A percentile compares a stretch with the other conserved stretches of the same genome.
Evolutionary conservation across 1,284 basidiomycete species (phyloP).

Genomic region (Ceratobasidium theobromae): DNA sequence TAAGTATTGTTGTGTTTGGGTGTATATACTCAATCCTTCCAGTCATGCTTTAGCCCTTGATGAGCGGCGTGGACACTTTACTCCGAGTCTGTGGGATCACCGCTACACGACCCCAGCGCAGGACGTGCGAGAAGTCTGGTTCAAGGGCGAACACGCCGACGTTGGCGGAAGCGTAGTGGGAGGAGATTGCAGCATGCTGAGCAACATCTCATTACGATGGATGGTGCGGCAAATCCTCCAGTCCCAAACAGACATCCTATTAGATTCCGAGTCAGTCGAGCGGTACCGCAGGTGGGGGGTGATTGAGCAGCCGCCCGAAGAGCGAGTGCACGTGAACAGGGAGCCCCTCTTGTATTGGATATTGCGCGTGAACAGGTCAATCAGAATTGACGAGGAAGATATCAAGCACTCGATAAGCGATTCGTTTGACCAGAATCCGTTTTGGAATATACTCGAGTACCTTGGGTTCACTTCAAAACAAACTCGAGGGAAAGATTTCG

Average conservation of each 20-base stretch:
- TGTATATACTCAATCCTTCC: background rate
- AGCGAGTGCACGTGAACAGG: too few relatives aligned
- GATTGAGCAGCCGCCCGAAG: too few relatives aligned
- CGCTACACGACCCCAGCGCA: background rate
- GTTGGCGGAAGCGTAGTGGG: constrained; percentile 28
- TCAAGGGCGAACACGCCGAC: constrained; percentile 29
- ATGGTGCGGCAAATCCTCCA: constrained; percentile 23
- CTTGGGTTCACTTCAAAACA: too few relatives aligned
- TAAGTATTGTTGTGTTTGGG: background rate
- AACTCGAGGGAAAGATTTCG: too few relatives aligned
- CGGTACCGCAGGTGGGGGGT: background rate
- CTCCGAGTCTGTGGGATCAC: constrained; percentile 36
- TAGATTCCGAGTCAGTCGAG: background rate
- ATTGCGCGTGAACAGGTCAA: too few relatives aligned
- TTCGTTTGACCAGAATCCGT: too few relatives aligned
- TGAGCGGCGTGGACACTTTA: constrained; percentile 40
- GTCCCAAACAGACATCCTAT: background rate
- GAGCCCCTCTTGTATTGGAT: too few relatives aligned
- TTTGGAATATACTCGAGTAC: too few relatives aligned
- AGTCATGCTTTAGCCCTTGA: constrained; percentile 41
- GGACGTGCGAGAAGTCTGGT: constrained; percentile 33
- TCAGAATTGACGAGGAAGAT: too few relatives aligned
- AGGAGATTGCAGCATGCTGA: constrained; percentile 3
- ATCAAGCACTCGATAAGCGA: too few relatives aligned
- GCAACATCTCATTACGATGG: constrained; percentile 29